Evolutionary conservation across 306 rosid genomes (phyloP).

Genomic region (Prunus kanzakura): DNA sequence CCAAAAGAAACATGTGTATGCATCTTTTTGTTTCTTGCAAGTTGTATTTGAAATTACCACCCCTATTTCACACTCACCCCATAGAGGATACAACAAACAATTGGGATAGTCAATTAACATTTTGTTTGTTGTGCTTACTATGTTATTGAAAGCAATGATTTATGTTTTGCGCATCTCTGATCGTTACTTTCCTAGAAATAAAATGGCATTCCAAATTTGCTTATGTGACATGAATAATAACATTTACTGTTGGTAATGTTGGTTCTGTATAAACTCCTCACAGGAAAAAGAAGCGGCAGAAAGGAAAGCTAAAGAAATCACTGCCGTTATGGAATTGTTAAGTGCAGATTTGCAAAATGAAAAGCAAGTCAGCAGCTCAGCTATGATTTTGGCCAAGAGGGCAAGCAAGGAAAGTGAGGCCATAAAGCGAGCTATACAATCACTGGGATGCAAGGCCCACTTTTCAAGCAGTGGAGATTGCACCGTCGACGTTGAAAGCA

Average conservation of each 20-base stretch:
- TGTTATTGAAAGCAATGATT: not conserved
- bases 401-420: slow-evolving; percentile 69
- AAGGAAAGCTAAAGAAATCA: slow-evolving; percentile 59
- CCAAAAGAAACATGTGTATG: not conserved
- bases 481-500: slow-evolving; percentile 59
- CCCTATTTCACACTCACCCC: not conserved
- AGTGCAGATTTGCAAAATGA: slow-evolving; percentile 63
- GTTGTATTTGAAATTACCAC: not conserved
- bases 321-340: slow-evolving; percentile 53
- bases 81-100: not conserved
- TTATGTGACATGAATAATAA: not conserved
- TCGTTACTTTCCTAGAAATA: not conserved
- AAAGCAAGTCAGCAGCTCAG: slow-evolving; percentile 62
- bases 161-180: not conserved
- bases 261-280: slow-evolving; percentile 15
- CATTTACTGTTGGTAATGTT: not conserved
- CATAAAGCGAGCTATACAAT: slow-evolving; percentile 79
- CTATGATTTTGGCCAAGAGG: slow-evolving; percentile 46
- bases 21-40: not conserved
- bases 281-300: slow-evolving; percentile 91
- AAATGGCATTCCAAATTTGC: not conserved
- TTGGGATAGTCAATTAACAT: not conserved
- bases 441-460: slow-evolving; percentile 81
- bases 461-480: slow-evolving; percentile 72
- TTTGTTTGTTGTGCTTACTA: not conserved